phyloP scores from a whole-genome alignment of 306 rosid species.

The Pueraria montana region DNA sequence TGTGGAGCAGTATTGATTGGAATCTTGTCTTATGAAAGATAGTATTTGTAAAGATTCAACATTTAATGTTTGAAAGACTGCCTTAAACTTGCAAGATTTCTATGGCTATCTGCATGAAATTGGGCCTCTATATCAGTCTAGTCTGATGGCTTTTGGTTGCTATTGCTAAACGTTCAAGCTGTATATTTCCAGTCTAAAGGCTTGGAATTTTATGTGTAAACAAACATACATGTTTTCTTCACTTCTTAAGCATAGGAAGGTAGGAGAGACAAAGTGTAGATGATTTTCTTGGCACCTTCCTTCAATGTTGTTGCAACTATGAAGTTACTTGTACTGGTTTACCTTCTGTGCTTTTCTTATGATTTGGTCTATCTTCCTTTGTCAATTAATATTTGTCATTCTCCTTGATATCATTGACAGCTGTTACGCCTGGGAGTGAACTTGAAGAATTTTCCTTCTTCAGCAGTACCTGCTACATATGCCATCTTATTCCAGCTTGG shows the following conservation, averaged over 20 bases:
- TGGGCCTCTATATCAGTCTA: constrained; percentile 2
- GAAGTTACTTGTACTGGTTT: constrained; percentile 31
- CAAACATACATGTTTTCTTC: neutral
- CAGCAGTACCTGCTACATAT: constrained; percentile 67
- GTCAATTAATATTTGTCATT: constrained; percentile 35
- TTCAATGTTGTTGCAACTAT: constrained; percentile 13
- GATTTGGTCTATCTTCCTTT: constrained; percentile 29
- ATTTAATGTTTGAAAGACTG: constrained; percentile 13
- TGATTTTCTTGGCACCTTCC: constrained; percentile 31
- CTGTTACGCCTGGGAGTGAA: constrained; percentile 84
- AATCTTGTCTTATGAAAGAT: neutral
- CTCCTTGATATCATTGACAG: constrained; percentile 56
- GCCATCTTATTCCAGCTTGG: constrained; percentile 83
- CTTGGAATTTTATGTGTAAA: constrained; percentile 1
- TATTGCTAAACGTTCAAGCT: neutral
- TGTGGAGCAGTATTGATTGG: neutral
- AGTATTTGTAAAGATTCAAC: neutral
- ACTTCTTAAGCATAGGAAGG: constrained; percentile 9
- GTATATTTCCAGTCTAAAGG: neutral
- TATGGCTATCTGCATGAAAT: neutral
- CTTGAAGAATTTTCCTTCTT: constrained; percentile 84
- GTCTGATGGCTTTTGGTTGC: neutral
- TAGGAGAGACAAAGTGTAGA: neutral
- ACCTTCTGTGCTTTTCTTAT: constrained; percentile 1
- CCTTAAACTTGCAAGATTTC: neutral